Conservation (phyloP, 2,329 filamentous ascomycete species). For the Ceratocystis variospora region DNA sequence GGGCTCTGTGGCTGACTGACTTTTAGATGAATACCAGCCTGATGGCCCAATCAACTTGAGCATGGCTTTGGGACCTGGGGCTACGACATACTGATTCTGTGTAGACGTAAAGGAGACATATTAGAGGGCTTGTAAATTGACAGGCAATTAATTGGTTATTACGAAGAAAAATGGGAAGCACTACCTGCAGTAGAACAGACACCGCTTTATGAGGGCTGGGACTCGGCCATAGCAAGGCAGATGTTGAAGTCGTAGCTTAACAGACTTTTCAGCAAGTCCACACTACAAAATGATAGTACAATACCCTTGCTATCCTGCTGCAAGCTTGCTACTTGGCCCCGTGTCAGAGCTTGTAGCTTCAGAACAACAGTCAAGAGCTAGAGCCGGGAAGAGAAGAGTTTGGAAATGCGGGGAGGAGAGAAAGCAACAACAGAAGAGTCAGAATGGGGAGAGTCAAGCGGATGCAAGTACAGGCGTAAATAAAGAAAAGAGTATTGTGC, state of each 20-base stretch:
- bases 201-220: not conserved
- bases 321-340: not conserved
- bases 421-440: not conserved
- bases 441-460: not conserved
- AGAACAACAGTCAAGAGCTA: not conserved
- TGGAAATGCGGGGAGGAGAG: not conserved
- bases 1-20: slow-evolving; percentile 3
- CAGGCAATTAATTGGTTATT: not conserved
- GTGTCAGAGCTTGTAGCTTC: not conserved
- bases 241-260: not conserved
- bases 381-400: not conserved
- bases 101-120: too few relatives aligned
- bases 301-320: not conserved
- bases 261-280: not conserved
- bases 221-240: not conserved
- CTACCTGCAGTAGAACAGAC: not conserved
- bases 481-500: not conserved
- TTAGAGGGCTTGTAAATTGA: too few relatives aligned
- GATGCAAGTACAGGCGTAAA: not conserved
- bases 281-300: not conserved
- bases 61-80: not conserved
- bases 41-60: not conserved
- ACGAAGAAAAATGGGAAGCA: too few relatives aligned
- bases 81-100: too few relatives aligned
- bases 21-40: not conserved